phyloP scores from a whole-genome alignment of 306 rosid genomes.

The Malus orientalis region DNA sequence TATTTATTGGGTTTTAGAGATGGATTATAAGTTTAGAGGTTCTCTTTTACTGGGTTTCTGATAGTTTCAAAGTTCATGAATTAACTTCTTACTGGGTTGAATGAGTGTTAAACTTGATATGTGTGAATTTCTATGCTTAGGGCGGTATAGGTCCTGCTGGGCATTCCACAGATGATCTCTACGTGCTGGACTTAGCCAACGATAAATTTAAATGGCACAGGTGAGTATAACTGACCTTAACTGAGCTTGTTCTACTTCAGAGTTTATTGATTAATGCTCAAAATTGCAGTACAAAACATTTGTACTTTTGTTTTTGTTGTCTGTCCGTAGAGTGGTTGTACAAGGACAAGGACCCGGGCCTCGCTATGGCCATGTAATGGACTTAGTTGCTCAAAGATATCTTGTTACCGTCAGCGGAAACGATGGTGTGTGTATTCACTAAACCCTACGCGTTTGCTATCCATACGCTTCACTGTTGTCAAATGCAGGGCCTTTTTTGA shows the following conservation, averaged over 20 bases:
- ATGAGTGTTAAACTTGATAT: slow-evolving; percentile 3
- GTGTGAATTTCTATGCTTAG: slow-evolving; percentile 44
- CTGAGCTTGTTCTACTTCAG: slow-evolving; percentile 1
- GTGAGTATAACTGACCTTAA: slow-evolving; percentile 34
- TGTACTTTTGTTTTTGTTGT: slow-evolving; percentile 2
- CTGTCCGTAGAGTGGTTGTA: slow-evolving; percentile 71
- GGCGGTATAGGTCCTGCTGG: slow-evolving; percentile 99
- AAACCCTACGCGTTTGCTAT: neutral
- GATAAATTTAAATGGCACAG: slow-evolving; percentile 98
- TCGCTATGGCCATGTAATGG: slow-evolving; percentile 98
- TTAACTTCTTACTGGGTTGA: neutral
- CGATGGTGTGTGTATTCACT: slow-evolving; percentile 63
- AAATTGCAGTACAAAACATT: neutral
- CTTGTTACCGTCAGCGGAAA: slow-evolving; percentile 92
- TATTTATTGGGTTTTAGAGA: neutral
- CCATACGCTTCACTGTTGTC: neutral
- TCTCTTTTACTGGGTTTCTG: slow-evolving; percentile 1
- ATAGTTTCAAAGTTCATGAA: neutral
- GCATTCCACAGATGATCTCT: slow-evolving; percentile 91
- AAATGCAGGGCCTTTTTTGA: neutral
- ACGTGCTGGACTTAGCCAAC: slow-evolving; percentile 80
- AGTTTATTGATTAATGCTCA: slow-evolving; percentile 14
- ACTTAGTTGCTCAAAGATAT: slow-evolving; percentile 98
- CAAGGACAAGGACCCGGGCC: slow-evolving; percentile 99
- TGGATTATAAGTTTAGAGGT: slow-evolving; percentile 2